phyloP scores from a whole-genome alignment of 2,329 filamentous ascomycete species.

The Microdochium nivale region DNA sequence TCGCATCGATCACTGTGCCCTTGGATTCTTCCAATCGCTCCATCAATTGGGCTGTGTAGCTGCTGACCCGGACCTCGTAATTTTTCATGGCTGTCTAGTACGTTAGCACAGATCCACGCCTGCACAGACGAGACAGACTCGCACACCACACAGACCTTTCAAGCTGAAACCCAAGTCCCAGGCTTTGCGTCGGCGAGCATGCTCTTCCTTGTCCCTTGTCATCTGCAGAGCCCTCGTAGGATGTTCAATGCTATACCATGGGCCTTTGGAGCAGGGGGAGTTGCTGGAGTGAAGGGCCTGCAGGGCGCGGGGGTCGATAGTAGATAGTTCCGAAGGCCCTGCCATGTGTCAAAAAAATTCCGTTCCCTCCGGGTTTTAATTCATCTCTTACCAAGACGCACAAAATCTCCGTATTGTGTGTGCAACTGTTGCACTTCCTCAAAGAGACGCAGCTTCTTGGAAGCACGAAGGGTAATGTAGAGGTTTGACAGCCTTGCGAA shows the following conservation, averaged over 20 bases:
- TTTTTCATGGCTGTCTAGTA: neutral
- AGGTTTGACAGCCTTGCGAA: neutral
- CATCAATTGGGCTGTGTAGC: neutral
- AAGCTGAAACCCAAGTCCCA: neutral
- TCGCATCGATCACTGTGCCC: slow-evolving; percentile 14
- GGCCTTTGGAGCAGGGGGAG: neutral
- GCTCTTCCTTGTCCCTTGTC: neutral
- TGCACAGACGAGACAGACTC: neutral
- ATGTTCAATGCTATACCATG: neutral
- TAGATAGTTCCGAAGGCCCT: neutral
- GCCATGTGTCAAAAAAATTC: neutral
- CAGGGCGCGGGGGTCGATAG: neutral
- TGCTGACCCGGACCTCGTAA: neutral
- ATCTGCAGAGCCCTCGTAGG: neutral
- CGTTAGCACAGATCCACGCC: neutral
- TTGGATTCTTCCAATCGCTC: slow-evolving; percentile 2
- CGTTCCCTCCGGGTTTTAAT: neutral
- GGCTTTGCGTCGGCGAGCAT: slow-evolving; percentile 1
- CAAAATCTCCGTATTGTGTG: neutral
- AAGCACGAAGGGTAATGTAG: neutral
- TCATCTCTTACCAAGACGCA: neutral
- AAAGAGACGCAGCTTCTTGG: neutral
- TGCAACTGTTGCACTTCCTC: neutral
- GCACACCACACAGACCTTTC: neutral
- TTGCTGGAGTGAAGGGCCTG: neutral